Evolutionary conservation across 148 eudicot species (phyloP), one percentile per base, ranked within the genome.

Genomic region (Pouteria glomerata): DNA sequence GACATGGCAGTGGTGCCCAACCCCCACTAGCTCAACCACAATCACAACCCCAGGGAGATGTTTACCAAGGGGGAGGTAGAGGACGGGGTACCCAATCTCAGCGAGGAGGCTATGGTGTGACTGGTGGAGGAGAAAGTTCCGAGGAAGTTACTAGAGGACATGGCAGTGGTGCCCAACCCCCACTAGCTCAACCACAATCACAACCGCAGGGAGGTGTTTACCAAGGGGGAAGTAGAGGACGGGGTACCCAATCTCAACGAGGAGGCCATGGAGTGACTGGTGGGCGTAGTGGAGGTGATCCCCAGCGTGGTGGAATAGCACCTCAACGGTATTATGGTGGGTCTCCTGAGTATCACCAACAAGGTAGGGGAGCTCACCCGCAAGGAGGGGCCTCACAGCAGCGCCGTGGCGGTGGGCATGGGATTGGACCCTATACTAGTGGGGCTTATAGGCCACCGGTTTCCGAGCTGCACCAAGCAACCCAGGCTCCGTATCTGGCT

Each of bases 391-490:
- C 82, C 42, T 80, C 81, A 23, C 59, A 86, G 57, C 93, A 83
- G 74, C 90, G 82, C 50, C 89, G 87, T 57, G 88, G 91, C 18
- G 81, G 76, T 19, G 85, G 88, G 48, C 79, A 76, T 41, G 88
- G 86, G 75, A 75, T 79, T 63, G 86, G 82, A 56, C 86, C 85
- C 65, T 58, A 81, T 63, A 76, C 77, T 77, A 86, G 90, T 77
- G 89, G 85, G 70, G 87, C 82, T 37, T 68, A 81, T 70, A 80
- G 90, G 78, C 84, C 90, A 53, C 75, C 89, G 76, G 83, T 73
- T 82, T 88, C 98, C 91, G 98, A 94, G 87, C 97, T 85, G 98
- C 89, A 93, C 90, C 98, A 94, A 94, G 98, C 97, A 67, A 74
- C 86, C 75, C 89, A 72, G 77, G 85, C 95, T 82, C 81, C 89